Base-by-base conservation (phyloP, 2,329 filamentous ascomycete species). In the Escovopsis sp. region DNA sequence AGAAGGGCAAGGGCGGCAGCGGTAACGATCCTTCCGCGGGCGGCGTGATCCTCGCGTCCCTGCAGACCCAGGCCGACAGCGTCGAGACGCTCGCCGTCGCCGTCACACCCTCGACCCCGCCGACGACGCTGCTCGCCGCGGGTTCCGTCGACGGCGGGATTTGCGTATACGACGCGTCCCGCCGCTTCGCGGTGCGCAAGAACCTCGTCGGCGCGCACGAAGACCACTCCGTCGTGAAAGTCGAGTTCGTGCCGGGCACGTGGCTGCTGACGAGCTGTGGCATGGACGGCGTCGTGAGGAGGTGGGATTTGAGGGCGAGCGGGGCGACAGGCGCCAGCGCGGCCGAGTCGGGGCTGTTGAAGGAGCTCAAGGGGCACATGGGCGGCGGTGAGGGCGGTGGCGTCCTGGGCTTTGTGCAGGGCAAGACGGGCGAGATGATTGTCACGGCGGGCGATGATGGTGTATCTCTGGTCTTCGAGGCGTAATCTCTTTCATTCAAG, bases 371-470 rank as follows among this genome's bases (percentile, higher is more conserved):
- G 60, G 91, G 91, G 0, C 91, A 98, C 59, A 61, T 84, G 51
- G 79, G 88, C 27, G 77, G 84, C 56, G 83, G 86, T 11, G 85
- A 91, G 64, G 81, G 86, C 16, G 89, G 88, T 30, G 89, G 89
- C 41, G 81, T 96, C 8, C 63, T 96, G 51, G 88, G 82, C 0
- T 98, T 96, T 57, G 88, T 94, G 40, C 87, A 95, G 61, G 79
- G 79, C 7, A 71, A 79, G 57, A 74, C 69, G 4, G 85, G 85
- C 0, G 75, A 79, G 59, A 71, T 79, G 49, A 68, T 96, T 39
- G 73, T 94, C 5, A 96, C 91, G 6, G 91, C 87, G 2, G 91
- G 91, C 20, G 91, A 98, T 63, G 91, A 98, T 57, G 72, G 75
- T 7, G 59, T 84, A 24, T 67, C 76, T 25, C 58, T 85, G 52